Evolutionary conservation across 1,139 yeast species (phyloP).

Genomic region (Hanseniaspora sp.): DNA sequence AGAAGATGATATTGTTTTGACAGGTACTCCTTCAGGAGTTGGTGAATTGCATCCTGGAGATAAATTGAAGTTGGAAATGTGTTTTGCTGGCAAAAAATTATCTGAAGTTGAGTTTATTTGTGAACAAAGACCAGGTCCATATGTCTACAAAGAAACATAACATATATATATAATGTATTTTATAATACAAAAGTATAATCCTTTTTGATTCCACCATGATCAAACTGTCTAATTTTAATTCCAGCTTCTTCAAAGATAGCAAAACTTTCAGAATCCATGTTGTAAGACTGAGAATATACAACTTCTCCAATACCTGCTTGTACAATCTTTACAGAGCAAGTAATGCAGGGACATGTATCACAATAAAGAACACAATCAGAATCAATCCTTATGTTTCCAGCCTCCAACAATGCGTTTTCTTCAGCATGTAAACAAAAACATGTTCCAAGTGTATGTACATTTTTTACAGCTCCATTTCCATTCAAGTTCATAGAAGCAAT

Average conservation of each 20-base stretch:
- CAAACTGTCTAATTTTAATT: conserved; percentile 60
- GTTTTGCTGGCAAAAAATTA: conserved; percentile 44
- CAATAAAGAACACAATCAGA: conserved; percentile 58
- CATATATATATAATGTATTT: background rate
- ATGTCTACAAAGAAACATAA: conserved; percentile 44
- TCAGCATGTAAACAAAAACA: conserved; percentile 94
- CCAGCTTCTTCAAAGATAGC: conserved; percentile 65
- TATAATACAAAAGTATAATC: conserved; percentile 18
- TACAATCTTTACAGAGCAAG: conserved; percentile 88
- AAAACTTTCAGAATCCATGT: conserved; percentile 74
- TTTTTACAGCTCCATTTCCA: conserved; percentile 29
- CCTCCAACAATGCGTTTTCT: conserved; percentile 87
- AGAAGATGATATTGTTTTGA: conserved; percentile 79
- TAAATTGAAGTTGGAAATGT: conserved; percentile 50
- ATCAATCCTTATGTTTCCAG: conserved; percentile 74
- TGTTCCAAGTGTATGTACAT: conserved; percentile 63
- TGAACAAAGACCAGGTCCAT: conserved; percentile 72
- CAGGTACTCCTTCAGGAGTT: conserved; percentile 99
- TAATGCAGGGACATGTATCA: conserved; percentile 93
- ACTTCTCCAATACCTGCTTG: conserved; percentile 87
- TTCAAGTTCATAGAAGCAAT: too few relatives aligned
- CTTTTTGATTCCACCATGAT: conserved; percentile 39
- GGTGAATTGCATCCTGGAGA: conserved; percentile 76
- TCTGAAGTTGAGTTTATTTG: conserved; percentile 44
- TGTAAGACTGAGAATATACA: conserved; percentile 84